Percentiles rank a stretch among this genome's conserved stretches.
Evolutionary conservation across 768 basidiomycete species (phyloP).

Genomic region (Russula earlei): DNA sequence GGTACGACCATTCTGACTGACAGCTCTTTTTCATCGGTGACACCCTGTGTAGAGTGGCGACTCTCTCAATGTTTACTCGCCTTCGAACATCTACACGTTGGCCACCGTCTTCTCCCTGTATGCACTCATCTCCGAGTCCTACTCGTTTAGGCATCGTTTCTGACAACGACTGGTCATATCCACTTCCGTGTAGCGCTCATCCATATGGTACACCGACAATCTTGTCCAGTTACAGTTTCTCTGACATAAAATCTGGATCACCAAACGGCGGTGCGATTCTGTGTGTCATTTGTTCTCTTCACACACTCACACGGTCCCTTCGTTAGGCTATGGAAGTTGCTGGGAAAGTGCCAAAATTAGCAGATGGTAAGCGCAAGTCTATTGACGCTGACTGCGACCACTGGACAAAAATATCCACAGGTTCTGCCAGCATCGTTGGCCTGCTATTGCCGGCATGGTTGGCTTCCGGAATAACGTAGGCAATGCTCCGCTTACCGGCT

Average conservation of each 20-base stretch:
- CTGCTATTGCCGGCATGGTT: constrained; percentile 47
- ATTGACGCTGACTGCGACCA: background rate
- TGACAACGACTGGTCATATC: background rate
- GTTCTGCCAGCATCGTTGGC: constrained; percentile 58
- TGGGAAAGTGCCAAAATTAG: constrained; percentile 38
- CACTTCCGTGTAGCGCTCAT: constrained; percentile 32
- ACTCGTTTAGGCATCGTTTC: background rate
- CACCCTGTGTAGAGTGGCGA: constrained; percentile 31
- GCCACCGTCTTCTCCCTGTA: constrained; percentile 52
- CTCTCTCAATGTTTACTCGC: constrained; percentile 49
- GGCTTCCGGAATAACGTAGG: constrained; percentile 56
- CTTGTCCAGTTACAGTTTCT: constrained; percentile 47
- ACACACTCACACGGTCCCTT: background rate
- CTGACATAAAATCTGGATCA: constrained; percentile 43
- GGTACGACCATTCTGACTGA: constrained; percentile 20
- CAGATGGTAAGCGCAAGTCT: constrained; percentile 32
- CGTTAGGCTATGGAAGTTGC: constrained; percentile 41
- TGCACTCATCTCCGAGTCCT: background rate
- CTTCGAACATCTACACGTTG: constrained; percentile 51
- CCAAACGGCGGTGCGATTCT: constrained; percentile 43
- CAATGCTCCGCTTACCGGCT: constrained; percentile 39
- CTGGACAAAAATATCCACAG: constrained; percentile 5
- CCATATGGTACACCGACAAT: constrained; percentile 59
- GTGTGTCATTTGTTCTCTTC: background rate
- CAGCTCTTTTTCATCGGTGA: background rate